phyloP scores from a whole-genome alignment of 2,329 filamentous ascomycete genomes.

The Dothiorella sarmentorum region DNA sequence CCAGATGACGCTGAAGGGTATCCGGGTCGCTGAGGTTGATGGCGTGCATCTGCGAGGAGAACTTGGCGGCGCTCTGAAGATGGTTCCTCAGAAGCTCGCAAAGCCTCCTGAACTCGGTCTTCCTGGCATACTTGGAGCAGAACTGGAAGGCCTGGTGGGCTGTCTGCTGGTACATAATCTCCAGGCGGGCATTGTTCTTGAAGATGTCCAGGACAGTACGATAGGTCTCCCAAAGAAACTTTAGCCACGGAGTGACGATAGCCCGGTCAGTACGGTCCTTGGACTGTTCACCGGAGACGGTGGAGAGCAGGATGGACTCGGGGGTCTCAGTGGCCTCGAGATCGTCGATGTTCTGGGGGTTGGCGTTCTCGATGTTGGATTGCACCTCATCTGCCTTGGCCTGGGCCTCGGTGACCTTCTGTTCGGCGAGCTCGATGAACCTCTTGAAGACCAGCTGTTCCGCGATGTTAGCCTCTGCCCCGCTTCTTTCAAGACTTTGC shows the following conservation, averaged over 20 bases:
- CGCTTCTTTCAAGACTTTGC: neutral
- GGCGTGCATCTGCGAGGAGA: conserved; percentile 97
- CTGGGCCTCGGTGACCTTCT: conserved; percentile 94
- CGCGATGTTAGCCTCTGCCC: neutral
- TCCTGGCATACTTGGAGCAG: conserved; percentile 95
- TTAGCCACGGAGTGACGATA: conserved; percentile 98
- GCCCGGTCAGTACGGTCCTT: conserved; percentile 95
- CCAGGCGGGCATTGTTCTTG: conserved; percentile 96
- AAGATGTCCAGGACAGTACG: conserved; percentile 97
- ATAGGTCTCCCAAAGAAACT: conserved; percentile 99
- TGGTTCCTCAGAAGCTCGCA: conserved; percentile 98
- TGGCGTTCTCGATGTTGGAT: conserved; percentile 74
- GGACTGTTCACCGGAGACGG: conserved; percentile 96
- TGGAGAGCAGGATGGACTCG: conserved; percentile 95
- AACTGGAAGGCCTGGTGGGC: conserved; percentile 98
- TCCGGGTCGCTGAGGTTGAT: conserved; percentile 98
- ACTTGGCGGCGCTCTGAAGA: conserved; percentile 98
- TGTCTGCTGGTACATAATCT: conserved; percentile 97
- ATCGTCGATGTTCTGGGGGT: conserved; percentile 80
- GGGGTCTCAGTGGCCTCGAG: conserved; percentile 96
- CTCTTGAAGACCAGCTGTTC: conserved; percentile 77
- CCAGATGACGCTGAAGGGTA: conserved; percentile 92
- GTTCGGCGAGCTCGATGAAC: conserved; percentile 95
- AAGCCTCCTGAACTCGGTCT: conserved; percentile 98
- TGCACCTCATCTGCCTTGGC: conserved; percentile 94